Conservation (phyloP, 306 rosid species). For the Bauhinia variegata region DNA sequence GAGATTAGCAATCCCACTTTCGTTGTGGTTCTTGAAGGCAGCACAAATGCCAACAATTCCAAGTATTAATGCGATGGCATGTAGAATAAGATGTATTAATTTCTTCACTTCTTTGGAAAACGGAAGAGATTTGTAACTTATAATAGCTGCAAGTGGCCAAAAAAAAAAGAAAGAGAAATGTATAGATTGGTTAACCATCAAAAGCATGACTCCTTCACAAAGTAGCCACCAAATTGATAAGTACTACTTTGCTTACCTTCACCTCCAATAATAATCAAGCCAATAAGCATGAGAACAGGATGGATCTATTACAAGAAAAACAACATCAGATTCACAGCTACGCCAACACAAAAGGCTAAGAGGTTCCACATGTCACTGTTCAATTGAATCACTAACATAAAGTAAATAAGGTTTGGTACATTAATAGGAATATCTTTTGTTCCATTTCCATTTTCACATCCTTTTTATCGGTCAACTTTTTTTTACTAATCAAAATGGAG, state of each 20-base stretch:
- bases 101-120: slow-evolving; percentile 77
- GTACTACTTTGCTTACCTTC: slow-evolving; percentile 59
- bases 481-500: no score
- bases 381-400: no score
- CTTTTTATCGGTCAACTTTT: no score
- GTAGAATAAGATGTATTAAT: slow-evolving; percentile 72
- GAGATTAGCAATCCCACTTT: slow-evolving; percentile 62
- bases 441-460: no score
- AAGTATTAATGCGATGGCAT: slow-evolving; percentile 63
- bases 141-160: slow-evolving; percentile 68
- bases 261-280: slow-evolving; percentile 71
- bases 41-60: slow-evolving; percentile 71
- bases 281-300: slow-evolving; percentile 73
- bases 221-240: no score
- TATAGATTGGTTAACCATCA: background rate
- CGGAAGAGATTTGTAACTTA: slow-evolving; percentile 75
- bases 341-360: no score
- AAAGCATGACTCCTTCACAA: background rate
- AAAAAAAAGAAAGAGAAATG: no score
- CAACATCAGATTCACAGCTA: background rate
- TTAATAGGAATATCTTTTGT: no score
- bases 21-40: slow-evolving; percentile 81
- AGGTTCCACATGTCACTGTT: no score
- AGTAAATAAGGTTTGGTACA: background rate
- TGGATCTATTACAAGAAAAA: slow-evolving; percentile 55